These are phyloP conservation scores for Lecanicillium sp. DNA, from an alignment of 2,329 filamentous ascomycete genomes.

Conservation along the genomic window DNA sequence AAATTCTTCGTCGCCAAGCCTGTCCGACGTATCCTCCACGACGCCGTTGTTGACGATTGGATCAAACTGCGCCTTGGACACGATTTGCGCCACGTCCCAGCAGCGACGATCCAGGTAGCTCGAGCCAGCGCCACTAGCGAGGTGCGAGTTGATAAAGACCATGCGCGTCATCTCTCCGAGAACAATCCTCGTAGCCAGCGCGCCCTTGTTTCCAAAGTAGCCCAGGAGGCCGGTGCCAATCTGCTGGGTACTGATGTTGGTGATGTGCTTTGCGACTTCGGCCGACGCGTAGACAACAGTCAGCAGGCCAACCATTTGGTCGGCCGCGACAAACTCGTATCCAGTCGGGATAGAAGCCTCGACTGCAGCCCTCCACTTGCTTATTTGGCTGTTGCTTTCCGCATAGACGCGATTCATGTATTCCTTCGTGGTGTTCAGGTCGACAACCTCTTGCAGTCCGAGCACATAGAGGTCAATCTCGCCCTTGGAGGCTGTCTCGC, in stretches of 20 bases:
- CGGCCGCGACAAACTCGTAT: constrained; percentile 70
- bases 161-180: constrained; percentile 85
- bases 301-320: constrained; percentile 81
- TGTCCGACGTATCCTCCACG: constrained; percentile 57
- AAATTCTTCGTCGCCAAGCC: constrained; percentile 85
- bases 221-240: constrained; percentile 88
- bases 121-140: constrained; percentile 80
- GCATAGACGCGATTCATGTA: constrained; percentile 67
- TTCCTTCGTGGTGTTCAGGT: constrained; percentile 72
- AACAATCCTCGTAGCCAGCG: constrained; percentile 72
- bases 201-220: constrained; percentile 95
- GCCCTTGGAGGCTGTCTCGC: constrained; percentile 31
- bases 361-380: constrained; percentile 75
- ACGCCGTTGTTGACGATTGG: constrained; percentile 62
- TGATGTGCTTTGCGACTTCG: constrained; percentile 65
- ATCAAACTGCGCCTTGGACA: constrained; percentile 69
- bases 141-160: constrained; percentile 86
- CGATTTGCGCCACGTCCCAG: constrained; percentile 81
- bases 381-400: constrained; percentile 58
- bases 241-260: constrained; percentile 72
- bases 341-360: constrained; percentile 67
- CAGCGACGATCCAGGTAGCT: constrained; percentile 74
- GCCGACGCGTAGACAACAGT: constrained; percentile 82
- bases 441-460: constrained; percentile 87
- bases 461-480: constrained; percentile 87